Evolutionary conservation across 495 filamentous ascomycete genomes (phyloP).

Genomic region (Xylaria nigripes): DNA sequence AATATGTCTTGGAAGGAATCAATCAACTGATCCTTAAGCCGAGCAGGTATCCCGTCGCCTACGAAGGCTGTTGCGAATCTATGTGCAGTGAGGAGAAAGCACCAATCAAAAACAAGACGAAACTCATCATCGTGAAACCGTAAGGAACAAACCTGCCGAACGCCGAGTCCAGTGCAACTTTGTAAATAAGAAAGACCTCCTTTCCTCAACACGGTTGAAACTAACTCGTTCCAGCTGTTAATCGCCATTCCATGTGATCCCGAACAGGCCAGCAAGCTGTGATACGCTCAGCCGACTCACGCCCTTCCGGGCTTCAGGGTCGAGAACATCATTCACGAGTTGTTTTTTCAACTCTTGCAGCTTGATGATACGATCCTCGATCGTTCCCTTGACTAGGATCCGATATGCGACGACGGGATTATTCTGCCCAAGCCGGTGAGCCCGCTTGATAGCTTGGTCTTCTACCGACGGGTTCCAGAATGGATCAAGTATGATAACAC

Average conservation of each 20-base stretch:
- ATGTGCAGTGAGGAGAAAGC: not conserved
- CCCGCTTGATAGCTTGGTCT: conserved; percentile 89
- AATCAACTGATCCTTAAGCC: not conserved
- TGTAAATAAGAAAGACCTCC: not conserved
- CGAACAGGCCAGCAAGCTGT: conserved; percentile 69
- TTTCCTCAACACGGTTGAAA: not conserved
- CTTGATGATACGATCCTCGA: conserved; percentile 81
- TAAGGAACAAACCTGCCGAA: not conserved
- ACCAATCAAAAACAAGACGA: not conserved
- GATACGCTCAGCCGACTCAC: conserved; percentile 52
- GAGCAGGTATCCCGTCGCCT: not conserved
- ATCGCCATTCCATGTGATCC: conserved; percentile 18
- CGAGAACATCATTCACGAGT: conserved; percentile 72
- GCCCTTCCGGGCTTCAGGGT: conserved; percentile 63
- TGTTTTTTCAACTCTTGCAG: conserved; percentile 80
- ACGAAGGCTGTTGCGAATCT: not conserved
- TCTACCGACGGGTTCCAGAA: conserved; percentile 98
- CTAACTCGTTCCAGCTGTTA: not conserved
- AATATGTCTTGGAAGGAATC: not conserved
- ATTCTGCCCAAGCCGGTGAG: conserved; percentile 82
- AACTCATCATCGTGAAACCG: not conserved
- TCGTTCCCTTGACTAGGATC: conserved; percentile 65
- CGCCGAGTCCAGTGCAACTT: not conserved
- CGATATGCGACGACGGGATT: conserved; percentile 71
- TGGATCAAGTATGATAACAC: conserved; percentile 87